A percentile compares a stretch with the other conserved stretches of the same genome.
Conservation (phyloP, 2,329 filamentous ascomycete genomes). For the Claviceps sp. region DNA sequence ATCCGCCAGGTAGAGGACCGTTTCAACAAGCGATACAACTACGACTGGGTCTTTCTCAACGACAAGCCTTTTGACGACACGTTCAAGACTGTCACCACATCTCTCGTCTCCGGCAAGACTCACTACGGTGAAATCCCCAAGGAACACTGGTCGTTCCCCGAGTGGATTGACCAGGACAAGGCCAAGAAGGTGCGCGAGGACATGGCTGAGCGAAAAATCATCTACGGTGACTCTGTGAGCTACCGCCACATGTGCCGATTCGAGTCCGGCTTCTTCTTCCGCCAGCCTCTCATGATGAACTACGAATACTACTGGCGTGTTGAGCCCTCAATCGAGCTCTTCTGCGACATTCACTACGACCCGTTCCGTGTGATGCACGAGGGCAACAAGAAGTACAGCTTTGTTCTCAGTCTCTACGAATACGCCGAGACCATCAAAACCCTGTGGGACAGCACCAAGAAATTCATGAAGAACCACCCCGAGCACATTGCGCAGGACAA, state of each 20-base stretch:
- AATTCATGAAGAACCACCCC: conserved; percentile 81
- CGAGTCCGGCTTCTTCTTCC: conserved; percentile 99
- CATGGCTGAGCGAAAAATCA: conserved; percentile 89
- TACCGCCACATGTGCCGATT: conserved; percentile 99
- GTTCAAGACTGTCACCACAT: conserved; percentile 83
- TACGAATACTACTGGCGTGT: conserved; percentile 99
- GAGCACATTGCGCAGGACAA: conserved; percentile 78
- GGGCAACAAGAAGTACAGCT: conserved; percentile 96
- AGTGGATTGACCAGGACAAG: conserved; percentile 90
- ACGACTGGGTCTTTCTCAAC: conserved; percentile 99
- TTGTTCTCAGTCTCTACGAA: conserved; percentile 89
- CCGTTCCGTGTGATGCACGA: conserved; percentile 95
- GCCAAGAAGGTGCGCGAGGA: conserved; percentile 83
- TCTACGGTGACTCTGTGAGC: conserved; percentile 92
- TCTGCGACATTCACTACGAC: conserved; percentile 90
- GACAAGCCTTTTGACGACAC: conserved; percentile 85
- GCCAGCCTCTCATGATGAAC: conserved; percentile 80
- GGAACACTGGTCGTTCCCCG: conserved; percentile 96
- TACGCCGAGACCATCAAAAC: conserved; percentile 94
- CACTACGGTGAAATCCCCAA: conserved; percentile 78
- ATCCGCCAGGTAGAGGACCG: conserved; percentile 96
- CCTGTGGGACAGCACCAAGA: conserved; percentile 88
- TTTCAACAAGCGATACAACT: conserved; percentile 93
- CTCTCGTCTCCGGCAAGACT: conserved; percentile 84
- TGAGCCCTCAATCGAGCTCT: conserved; percentile 91